These are phyloP conservation scores for Sordariomycetes sp. DNA, from an alignment of 2,329 filamentous ascomycete genomes.

Conservation along the genomic window DNA sequence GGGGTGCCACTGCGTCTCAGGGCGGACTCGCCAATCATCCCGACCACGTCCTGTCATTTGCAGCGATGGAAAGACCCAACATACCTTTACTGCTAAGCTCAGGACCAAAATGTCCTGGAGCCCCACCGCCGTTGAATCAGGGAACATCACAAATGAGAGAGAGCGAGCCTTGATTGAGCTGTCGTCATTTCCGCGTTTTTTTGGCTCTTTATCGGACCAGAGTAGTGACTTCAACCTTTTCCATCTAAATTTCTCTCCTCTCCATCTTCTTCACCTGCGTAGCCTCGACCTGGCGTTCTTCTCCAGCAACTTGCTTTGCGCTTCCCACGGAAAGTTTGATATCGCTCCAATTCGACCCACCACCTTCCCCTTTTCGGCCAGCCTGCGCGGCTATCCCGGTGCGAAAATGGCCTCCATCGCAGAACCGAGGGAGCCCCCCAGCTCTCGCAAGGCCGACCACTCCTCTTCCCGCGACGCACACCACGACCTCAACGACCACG, in stretches of 20 bases:
- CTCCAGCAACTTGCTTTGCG: too few species aligned
- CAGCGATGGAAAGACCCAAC: too few species aligned
- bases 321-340: too few species aligned
- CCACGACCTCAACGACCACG: conserved; percentile 9
- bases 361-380: neutral
- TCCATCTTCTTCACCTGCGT: neutral
- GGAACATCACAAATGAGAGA: too few species aligned
- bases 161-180: too few species aligned
- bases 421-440: neutral
- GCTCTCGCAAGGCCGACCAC: neutral
- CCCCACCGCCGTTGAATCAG: neutral
- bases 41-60: too few species aligned
- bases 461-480: neutral
- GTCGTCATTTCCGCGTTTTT: too few species aligned
- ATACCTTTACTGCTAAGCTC: neutral
- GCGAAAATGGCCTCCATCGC: neutral
- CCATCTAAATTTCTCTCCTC: neutral
- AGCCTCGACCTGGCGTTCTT: neutral
- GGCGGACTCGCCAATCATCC: too few species aligned
- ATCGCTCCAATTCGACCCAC: too few species aligned
- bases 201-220: neutral
- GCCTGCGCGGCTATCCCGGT: neutral
- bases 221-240: conserved; percentile 1
- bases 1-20: neutral
- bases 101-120: neutral